Evolutionary conservation across 148 eudicot genomes (phyloP).

Genomic region (Rhododendron mucronatum): DNA sequence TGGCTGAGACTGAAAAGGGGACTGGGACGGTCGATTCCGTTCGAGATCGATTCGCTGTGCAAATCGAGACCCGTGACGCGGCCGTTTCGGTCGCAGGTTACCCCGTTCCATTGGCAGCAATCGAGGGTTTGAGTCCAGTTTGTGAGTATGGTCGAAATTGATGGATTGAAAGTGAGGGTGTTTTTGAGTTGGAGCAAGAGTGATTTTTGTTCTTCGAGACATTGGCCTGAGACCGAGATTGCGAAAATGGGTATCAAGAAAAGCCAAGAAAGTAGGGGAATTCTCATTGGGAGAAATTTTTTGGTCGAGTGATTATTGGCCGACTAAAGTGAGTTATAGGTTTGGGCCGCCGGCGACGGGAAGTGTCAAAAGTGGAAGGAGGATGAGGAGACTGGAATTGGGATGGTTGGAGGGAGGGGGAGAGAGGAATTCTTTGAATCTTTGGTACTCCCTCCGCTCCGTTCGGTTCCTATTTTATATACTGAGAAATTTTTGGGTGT

Average conservation of each 20-base stretch:
- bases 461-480: no score
- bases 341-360: not conserved
- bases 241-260: not conserved
- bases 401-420: no score
- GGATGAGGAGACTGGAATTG: no score
- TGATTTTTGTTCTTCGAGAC: constrained; percentile 12
- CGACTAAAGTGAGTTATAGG: not conserved
- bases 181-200: constrained; percentile 29
- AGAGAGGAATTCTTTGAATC: no score
- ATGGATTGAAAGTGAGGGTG: constrained; percentile 7
- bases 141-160: constrained; percentile 5
- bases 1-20: constrained; percentile 15
- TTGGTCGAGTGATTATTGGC: not conserved
- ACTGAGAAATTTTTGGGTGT: no score
- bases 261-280: not conserved
- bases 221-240: constrained; percentile 8
- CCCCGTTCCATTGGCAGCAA: constrained; percentile 39
- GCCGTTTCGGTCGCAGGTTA: constrained; percentile 24
- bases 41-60: constrained; percentile 17
- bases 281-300: not conserved
- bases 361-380: not conserved
- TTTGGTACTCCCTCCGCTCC: no score
- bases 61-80: constrained; percentile 22
- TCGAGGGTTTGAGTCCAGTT: constrained; percentile 26
- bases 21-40: constrained; percentile 9